Conservation (phyloP, 2,329 filamentous ascomycete species). For the Zopfia rhizophila region DNA sequence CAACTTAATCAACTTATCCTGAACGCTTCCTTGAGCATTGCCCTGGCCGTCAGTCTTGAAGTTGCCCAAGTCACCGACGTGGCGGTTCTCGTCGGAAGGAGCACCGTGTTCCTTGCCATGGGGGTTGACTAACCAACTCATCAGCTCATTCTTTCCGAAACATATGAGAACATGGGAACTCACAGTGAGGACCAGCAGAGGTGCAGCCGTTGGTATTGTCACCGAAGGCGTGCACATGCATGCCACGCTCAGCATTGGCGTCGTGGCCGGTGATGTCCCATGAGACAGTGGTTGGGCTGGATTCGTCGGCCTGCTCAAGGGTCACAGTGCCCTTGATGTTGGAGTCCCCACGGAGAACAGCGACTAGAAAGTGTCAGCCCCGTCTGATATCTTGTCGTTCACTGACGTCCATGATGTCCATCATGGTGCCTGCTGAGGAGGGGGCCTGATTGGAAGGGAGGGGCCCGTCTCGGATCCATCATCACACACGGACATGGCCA, state of each 20-base stretch:
- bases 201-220: constrained; percentile 99
- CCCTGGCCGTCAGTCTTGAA: constrained; percentile 94
- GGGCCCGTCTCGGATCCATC: too few relatives aligned
- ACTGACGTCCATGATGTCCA: constrained; percentile 31
- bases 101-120: constrained; percentile 91
- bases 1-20: constrained; percentile 89
- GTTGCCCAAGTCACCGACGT: constrained; percentile 98
- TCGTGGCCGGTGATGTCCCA: constrained; percentile 95
- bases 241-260: constrained; percentile 93
- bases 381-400: too few relatives aligned
- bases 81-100: constrained; percentile 82
- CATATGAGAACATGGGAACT: constrained; percentile 51
- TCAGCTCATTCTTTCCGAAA: constrained; percentile 21
- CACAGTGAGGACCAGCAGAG: constrained; percentile 96
- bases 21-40: constrained; percentile 82
- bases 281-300: constrained; percentile 82
- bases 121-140: constrained; percentile 80
- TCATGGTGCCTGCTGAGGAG: constrained; percentile 38
- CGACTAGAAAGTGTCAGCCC: constrained; percentile 68
- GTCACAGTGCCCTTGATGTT: constrained; percentile 92
- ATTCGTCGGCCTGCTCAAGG: constrained; percentile 92
- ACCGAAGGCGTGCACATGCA: constrained; percentile 99
- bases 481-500: constrained; percentile 22
- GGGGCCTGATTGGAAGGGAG: constrained; percentile 34
- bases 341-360: constrained; percentile 97